phyloP scores from a whole-genome alignment of 2,329 filamentous ascomycete species.

The Claviceps africana region DNA sequence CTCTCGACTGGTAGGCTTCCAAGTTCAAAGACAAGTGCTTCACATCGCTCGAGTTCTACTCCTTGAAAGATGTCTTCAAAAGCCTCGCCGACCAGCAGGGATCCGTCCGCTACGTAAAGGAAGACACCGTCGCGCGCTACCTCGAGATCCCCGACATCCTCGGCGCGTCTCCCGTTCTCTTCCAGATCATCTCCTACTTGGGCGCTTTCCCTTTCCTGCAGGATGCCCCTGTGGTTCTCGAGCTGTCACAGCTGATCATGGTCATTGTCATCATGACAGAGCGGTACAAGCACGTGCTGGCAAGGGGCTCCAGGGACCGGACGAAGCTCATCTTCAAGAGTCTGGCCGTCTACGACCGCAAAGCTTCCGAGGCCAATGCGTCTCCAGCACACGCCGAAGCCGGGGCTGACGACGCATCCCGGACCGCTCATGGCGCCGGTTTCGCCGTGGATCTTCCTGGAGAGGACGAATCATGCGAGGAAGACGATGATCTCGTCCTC shows the following conservation, averaged over 20 bases:
- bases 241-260: conserved; percentile 56
- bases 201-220: conserved; percentile 61
- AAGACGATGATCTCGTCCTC: conserved; percentile 49
- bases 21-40: conserved; percentile 59
- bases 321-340: conserved; percentile 56
- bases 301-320: conserved; percentile 41
- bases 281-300: conserved; percentile 49
- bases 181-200: conserved; percentile 57
- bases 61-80: conserved; percentile 59
- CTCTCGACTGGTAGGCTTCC: conserved; percentile 29
- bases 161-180: conserved; percentile 51
- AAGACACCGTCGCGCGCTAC: conserved; percentile 54
- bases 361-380: conserved; percentile 23
- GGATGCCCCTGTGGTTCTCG: conserved; percentile 55
- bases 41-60: conserved; percentile 57
- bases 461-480: conserved; percentile 31
- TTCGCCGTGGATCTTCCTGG: conserved; percentile 33
- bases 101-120: conserved; percentile 50
- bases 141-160: conserved; percentile 60
- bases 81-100: conserved; percentile 52
- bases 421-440: conserved; percentile 16
- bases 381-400: not conserved
- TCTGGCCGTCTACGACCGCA: conserved; percentile 56
- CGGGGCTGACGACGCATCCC: not conserved
- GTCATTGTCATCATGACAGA: conserved; percentile 60